phyloP scores from a whole-genome alignment of 257 asterid genomes.

The Cruciata laevipes region DNA sequence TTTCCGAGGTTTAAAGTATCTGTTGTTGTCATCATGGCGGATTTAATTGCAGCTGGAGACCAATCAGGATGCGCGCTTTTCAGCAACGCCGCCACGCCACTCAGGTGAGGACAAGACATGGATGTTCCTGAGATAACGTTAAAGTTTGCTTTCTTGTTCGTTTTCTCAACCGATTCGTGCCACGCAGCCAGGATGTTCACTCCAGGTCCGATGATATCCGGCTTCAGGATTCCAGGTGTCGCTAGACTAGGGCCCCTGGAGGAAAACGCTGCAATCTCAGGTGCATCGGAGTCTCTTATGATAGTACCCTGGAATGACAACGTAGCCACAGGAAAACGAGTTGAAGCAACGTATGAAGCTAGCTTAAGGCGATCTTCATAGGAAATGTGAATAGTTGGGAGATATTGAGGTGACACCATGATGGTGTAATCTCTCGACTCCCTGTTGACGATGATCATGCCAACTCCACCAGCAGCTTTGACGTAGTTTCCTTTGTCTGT shows the following conservation, averaged over 20 bases:
- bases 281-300: not conserved
- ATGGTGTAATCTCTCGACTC: not conserved
- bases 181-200: conserved; percentile 10
- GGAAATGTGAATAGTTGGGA: not conserved
- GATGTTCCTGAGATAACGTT: conserved; percentile 3
- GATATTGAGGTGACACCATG: not conserved
- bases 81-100: conserved; percentile 6
- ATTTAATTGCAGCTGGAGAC: conserved; percentile 11
- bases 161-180: not conserved
- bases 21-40: not conserved
- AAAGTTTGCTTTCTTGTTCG: not conserved
- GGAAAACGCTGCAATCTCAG: not conserved
- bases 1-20: conserved; percentile 1
- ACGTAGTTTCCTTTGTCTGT: not conserved
- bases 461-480: conserved; percentile 10
- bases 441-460: not conserved
- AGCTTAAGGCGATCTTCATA: not conserved
- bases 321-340: not conserved
- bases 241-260: conserved; percentile 6
- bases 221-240: conserved; percentile 13
- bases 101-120: conserved; percentile 12
- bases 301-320: conserved; percentile 1
- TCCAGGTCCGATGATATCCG: conserved; percentile 9
- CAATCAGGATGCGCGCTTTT: conserved; percentile 11
- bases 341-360: not conserved